phyloP scores from a whole-genome alignment of 78 protist genomes.

The Emiliania huxleyi region DNA sequence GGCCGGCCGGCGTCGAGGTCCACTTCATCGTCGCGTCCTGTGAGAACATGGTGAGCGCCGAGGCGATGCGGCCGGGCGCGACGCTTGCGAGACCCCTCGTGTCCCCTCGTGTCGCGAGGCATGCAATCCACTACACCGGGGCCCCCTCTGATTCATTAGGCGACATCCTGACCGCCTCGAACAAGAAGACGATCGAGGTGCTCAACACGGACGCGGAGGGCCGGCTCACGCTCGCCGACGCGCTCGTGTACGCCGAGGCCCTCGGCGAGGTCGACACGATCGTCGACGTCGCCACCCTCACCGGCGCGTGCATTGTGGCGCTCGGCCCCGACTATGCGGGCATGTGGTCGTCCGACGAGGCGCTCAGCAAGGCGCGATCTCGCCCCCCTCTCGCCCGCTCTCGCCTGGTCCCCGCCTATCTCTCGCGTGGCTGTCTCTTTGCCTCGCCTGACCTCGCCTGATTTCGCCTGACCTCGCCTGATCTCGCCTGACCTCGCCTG shows the following conservation, averaged over 20 bases:
- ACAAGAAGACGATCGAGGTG: conserved; percentile 51
- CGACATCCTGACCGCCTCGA: conserved; percentile 45
- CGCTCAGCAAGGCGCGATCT: background rate
- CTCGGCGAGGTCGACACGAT: conserved; percentile 5
- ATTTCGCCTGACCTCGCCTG: no score
- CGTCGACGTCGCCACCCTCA: conserved; percentile 53
- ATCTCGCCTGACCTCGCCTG: no score
- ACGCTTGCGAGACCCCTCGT: no score
- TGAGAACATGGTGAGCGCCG: conserved; percentile 42
- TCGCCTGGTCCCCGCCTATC: no score
- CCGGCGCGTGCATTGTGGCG: conserved; percentile 44
- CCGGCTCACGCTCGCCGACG: conserved; percentile 58
- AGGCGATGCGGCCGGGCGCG: conserved; percentile 7
- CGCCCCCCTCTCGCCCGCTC: no score
- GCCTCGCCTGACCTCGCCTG: no score
- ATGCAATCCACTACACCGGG: no score
- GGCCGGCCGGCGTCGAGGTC: background rate
- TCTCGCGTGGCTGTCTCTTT: no score
- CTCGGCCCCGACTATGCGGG: conserved; percentile 44
- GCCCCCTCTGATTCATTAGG: no score
- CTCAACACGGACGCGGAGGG: conserved; percentile 58
- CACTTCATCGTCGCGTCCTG: conserved; percentile 56
- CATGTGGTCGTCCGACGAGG: background rate
- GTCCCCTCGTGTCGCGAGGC: no score
- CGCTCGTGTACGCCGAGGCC: conserved; percentile 45